phyloP scores from a whole-genome alignment of 2,329 filamentous ascomycete genomes.

The Penicillium frequentans region DNA sequence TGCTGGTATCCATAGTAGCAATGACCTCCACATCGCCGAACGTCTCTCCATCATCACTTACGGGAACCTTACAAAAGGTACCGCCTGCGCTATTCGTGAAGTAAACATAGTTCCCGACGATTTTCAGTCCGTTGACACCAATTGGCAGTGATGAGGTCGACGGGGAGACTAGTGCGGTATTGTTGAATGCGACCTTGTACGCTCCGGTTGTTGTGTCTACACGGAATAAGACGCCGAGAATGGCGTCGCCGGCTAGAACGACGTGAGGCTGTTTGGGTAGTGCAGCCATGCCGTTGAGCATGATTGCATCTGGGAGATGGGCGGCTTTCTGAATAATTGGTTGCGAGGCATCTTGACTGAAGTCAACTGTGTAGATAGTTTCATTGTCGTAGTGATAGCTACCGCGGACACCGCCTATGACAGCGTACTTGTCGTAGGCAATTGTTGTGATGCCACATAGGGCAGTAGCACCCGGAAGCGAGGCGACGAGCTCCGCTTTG shows the following conservation, averaged over 20 bases:
- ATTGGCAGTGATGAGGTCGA: slow-evolving; percentile 9
- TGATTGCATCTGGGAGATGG: slow-evolving; percentile 11
- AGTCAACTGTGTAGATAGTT: slow-evolving; percentile 17
- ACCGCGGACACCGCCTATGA: slow-evolving; percentile 17
- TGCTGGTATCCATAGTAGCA: not conserved
- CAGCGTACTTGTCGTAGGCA: slow-evolving; percentile 16
- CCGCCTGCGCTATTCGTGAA: slow-evolving; percentile 13
- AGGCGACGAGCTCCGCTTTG: slow-evolving; percentile 8
- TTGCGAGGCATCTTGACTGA: not conserved
- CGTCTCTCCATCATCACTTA: not conserved
- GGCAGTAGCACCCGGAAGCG: slow-evolving; percentile 15
- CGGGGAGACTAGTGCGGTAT: not conserved
- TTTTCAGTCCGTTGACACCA: slow-evolving; percentile 19
- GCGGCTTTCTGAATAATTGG: slow-evolving; percentile 1
- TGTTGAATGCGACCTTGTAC: slow-evolving; percentile 7
- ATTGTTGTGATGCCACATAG: slow-evolving; percentile 20
- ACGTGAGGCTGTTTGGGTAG: slow-evolving; percentile 10
- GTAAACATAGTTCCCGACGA: slow-evolving; percentile 8
- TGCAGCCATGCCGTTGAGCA: slow-evolving; percentile 20
- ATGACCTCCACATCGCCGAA: slow-evolving; percentile 7
- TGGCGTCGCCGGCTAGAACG: slow-evolving; percentile 18
- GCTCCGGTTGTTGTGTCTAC: slow-evolving; percentile 14
- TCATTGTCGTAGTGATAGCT: slow-evolving; percentile 16
- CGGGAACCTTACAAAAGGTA: slow-evolving; percentile 7
- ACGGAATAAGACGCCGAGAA: slow-evolving; percentile 14